phyloP scores from a whole-genome alignment of 2,329 filamentous ascomycete species.

The Xylariaceae sp. region DNA sequence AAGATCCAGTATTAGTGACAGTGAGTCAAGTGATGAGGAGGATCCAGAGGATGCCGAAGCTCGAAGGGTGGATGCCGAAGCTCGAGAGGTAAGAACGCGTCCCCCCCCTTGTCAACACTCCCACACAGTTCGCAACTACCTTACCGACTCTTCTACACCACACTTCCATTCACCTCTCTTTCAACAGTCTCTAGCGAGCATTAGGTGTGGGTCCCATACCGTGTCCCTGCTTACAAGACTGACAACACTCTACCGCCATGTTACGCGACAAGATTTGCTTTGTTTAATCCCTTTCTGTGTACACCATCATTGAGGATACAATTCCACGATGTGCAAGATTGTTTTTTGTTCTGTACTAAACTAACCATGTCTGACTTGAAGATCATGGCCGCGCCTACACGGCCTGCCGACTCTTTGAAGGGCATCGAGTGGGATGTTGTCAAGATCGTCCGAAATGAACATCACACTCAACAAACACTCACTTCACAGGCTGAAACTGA shows the following conservation, averaged over 20 bases:
- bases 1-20: conserved; percentile 4
- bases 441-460: conserved; percentile 25
- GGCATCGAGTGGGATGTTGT: conserved; percentile 26
- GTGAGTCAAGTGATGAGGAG: conserved; percentile 16
- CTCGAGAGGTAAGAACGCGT: not conserved
- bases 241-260: too few relatives aligned
- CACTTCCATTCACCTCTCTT: not conserved
- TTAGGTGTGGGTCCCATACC: too few relatives aligned
- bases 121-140: not conserved
- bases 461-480: conserved; percentile 18
- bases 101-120: not conserved
- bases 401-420: conserved; percentile 23
- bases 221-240: too few relatives aligned
- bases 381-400: conserved; percentile 16
- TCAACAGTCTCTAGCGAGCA: not conserved
- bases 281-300: not conserved
- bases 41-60: conserved; percentile 10
- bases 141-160: not conserved
- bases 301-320: not conserved
- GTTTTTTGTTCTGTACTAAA: not conserved
- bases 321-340: not conserved
- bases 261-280: too few relatives aligned
- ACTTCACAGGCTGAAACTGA: conserved; percentile 20
- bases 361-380: conserved; percentile 7
- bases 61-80: conserved; percentile 8